Base-by-base conservation (phyloP, 2,329 filamentous ascomycete genomes). In the Aspergillus arachidicola region DNA sequence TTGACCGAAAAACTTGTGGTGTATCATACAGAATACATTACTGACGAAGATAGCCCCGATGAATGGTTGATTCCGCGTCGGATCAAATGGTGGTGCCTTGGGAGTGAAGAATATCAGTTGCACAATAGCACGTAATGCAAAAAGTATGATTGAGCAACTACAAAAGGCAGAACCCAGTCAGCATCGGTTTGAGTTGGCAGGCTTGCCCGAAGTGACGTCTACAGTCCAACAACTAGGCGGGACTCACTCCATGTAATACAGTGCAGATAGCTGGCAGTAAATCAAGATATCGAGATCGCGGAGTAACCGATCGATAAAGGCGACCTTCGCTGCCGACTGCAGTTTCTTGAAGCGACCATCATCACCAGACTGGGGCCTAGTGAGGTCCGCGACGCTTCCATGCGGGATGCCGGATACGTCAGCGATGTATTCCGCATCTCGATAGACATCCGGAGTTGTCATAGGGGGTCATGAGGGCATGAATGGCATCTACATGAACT, bases 211-310 rank as follows among this genome's bases (percentile, higher is more conserved):
- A 38, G 21, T 6, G 48, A 32, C 34, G 32, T 55, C 34, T n/a
- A 23, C 51, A 7, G n/a, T 36, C 11, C n/a, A 28, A 48, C 21
- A 30, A 16, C 28, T 63, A 30, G 56, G 61, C 58, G 34, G 60
- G 38, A 71, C 84, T 70, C 80, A 88, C 86, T 89, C 87, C 76
- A 88, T 82, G 73, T 89, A 86, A 75, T 89, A 89, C 63, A 88
- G 75, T 9, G 83, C 81, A 43, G 86, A 86, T 63, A 89, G 78
- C 77, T 89, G 80, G 73, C 86, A 84, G 76, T 87, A 89, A 61
- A 88, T 82, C 55, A 87, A 71, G 68, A 86, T 81, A 69, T 89
- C 87, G 50, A 89, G 75, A 69, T 84, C 82, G 61, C 83, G 81
- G 64, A 88, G 79, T 57, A 89, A 72, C 59, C 85, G 81, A 68